These are phyloP conservation scores for Tritrichomonas musculus DNA, from an alignment of 208 protist genomes.

Conservation along the genomic window DNA sequence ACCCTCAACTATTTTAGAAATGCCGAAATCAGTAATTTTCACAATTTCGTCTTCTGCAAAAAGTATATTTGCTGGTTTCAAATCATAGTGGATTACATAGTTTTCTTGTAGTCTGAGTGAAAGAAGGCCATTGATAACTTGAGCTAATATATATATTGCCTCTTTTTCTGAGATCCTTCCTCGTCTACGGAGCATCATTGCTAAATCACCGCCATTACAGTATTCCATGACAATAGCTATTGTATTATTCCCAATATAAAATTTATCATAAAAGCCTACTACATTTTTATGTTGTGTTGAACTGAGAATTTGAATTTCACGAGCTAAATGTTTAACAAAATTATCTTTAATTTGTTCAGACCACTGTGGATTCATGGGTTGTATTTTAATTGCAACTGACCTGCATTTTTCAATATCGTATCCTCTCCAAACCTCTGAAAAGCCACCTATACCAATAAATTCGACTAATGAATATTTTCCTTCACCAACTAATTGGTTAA, in stretches of 20 bases:
- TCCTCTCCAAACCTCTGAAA: background rate
- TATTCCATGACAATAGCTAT: background rate
- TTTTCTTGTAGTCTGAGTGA: background rate
- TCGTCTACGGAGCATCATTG: background rate
- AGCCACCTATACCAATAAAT: background rate
- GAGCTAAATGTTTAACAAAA: background rate
- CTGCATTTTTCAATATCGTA: background rate
- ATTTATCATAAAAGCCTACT: background rate
- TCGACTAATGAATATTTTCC: background rate
- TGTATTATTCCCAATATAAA: constrained; percentile 1
- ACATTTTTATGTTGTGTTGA: background rate
- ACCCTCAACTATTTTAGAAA: background rate
- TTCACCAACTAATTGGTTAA: background rate
- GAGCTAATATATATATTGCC: background rate
- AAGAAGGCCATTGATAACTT: background rate
- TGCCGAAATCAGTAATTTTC: background rate
- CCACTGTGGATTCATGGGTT: background rate
- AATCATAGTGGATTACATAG: background rate
- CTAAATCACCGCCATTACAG: background rate
- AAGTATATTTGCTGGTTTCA: constrained; percentile 4
- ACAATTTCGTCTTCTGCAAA: background rate
- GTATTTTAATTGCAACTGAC: background rate
- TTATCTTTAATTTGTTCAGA: background rate
- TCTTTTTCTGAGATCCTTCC: background rate
- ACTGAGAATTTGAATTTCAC: background rate